Conservation (phyloP, 768 basidiomycete genomes). For the Suillus variegatus region DNA sequence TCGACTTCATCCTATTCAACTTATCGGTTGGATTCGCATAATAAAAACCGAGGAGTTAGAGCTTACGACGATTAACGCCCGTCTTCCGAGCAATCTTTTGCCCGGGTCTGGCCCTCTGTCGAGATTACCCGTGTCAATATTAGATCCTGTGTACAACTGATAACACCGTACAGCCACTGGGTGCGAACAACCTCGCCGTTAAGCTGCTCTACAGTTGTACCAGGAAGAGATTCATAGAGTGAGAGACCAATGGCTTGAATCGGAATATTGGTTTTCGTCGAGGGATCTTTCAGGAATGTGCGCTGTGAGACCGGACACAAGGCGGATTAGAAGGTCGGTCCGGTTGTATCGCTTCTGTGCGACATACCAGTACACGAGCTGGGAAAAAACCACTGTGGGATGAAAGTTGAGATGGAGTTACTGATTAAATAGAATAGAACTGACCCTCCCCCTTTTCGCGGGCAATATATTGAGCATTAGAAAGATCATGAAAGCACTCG, state of each 20-base stretch:
- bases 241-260: conserved; percentile 97
- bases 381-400: conserved; percentile 86
- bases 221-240: conserved; percentile 88
- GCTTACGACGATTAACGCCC: conserved; percentile 81
- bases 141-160: conserved; percentile 2
- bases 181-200: conserved; percentile 89
- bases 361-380: conserved; percentile 78
- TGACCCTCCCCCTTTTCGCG: conserved; percentile 72
- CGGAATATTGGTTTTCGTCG: conserved; percentile 76
- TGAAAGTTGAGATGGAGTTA: conserved; percentile 18
- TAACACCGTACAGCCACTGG: conserved; percentile 83
- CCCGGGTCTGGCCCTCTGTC: conserved; percentile 64
- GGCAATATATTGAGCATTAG: conserved; percentile 4
- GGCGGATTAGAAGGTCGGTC: conserved; percentile 3
- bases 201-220: conserved; percentile 69
- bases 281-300: conserved; percentile 77
- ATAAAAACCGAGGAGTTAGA: conserved; percentile 8
- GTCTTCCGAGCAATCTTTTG: conserved; percentile 74
- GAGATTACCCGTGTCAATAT: conserved; percentile 7
- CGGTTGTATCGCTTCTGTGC: background rate
- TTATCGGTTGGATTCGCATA: conserved; percentile 15
- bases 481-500: background rate
- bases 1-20: conserved; percentile 77
- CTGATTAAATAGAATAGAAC: conserved; percentile 32
- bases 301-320: conserved; percentile 45